Evolutionary conservation across 2,329 filamentous ascomycete species (phyloP).

Genomic region (Cytospora piceicola): DNA sequence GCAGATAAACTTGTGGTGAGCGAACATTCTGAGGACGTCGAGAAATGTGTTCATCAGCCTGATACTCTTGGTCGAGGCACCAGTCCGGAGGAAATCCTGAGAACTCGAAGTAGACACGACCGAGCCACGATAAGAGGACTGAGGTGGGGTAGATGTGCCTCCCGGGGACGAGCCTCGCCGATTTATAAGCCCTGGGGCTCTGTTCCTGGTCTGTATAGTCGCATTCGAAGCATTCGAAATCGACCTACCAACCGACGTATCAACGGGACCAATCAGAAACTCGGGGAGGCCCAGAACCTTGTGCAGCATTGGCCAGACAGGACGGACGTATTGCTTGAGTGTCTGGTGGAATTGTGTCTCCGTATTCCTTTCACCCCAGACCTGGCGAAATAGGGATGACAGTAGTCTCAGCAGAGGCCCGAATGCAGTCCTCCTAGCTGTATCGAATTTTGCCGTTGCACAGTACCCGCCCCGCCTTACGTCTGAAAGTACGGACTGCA

Average conservation of each 20-base stretch:
- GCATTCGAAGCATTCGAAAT: conserved; percentile 42
- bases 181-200: conserved; percentile 36
- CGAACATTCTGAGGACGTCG: conserved; percentile 81
- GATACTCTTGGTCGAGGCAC: conserved; percentile 65
- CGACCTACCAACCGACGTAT: conserved; percentile 42
- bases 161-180: conserved; percentile 56
- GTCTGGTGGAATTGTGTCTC: conserved; percentile 66
- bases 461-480: conserved; percentile 66
- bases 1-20: conserved; percentile 83
- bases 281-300: conserved; percentile 67
- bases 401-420: conserved; percentile 67
- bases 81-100: conserved; percentile 63
- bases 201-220: conserved; percentile 38
- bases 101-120: conserved; percentile 54
- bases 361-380: conserved; percentile 69
- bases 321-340: conserved; percentile 64
- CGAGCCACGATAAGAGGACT: conserved; percentile 40
- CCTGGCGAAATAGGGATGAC: conserved; percentile 68
- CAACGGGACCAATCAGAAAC: conserved; percentile 64
- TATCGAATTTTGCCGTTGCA: conserved; percentile 69
- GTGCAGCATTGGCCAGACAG: conserved; percentile 67
- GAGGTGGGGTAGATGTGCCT: conserved; percentile 39
- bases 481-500: conserved; percentile 65
- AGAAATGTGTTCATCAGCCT: conserved; percentile 86
- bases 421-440: conserved; percentile 62